Evolutionary conservation across 2,329 filamentous ascomycete species (phyloP).

Genomic region (Arthrobotrys musiformis): DNA sequence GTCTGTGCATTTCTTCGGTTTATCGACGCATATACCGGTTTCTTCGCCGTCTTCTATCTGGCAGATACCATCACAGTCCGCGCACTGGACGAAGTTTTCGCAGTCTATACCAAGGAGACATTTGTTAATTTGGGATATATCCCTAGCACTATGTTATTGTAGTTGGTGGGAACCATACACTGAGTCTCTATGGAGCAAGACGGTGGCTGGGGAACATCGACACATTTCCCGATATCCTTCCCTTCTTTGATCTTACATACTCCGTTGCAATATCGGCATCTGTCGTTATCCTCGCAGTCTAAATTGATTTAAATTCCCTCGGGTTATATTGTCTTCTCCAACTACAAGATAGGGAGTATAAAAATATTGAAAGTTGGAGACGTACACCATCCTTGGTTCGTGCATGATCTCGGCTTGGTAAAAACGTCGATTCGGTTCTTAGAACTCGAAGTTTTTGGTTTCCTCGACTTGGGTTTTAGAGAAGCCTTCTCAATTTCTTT

Average conservation of each 20-base stretch:
- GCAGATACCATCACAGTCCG: not conserved
- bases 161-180: not conserved
- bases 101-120: not conserved
- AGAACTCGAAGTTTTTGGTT: not conserved
- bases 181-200: not conserved
- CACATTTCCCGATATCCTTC: not conserved
- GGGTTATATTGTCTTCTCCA: too few relatives aligned
- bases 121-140: not conserved
- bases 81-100: not conserved
- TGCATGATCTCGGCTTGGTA: constrained; percentile 1
- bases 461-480: not conserved
- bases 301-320: too few relatives aligned
- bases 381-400: not conserved
- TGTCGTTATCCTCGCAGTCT: not conserved
- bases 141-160: not conserved
- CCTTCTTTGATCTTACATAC: constrained; percentile 2
- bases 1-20: not conserved
- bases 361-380: too few relatives aligned
- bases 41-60: not conserved
- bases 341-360: too few relatives aligned
- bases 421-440: not conserved
- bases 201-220: not conserved
- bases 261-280: constrained; percentile 9
- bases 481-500: not conserved
- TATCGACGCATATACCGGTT: not conserved